Base-by-base conservation (phyloP, 2,329 filamentous ascomycete species). In the Thermoascus crustaceus region DNA sequence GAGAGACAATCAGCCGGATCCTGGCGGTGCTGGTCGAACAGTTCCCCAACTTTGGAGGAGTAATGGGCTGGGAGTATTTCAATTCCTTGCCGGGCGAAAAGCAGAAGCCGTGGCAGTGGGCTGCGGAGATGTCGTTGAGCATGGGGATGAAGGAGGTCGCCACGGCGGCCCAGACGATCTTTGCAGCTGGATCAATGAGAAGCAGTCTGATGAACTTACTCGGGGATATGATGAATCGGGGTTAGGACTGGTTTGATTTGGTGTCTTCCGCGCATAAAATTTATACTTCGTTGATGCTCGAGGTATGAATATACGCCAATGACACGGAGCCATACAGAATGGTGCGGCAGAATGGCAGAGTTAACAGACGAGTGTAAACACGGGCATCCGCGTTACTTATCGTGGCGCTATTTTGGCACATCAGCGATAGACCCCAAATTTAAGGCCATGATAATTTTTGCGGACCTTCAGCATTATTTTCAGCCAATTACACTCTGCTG, bases 21-120 rank as follows among this genome's bases (percentile, higher is more conserved):
- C 55, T 86, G 29, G 67, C 68, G 19, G 53, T 67, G 25, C 54
- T 87, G 44, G 63, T 72, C 22, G 64, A 73, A 22, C 69, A 69
- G 39, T 84, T 84, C 49, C 73, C 75, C 1, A 65, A 66, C 1
- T 91, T 94, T 56, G 88, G 87, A 1, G 88, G 88, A 1, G 78
- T 95, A 5, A 91, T 91, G 79, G 86, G 86, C 2, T 95, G 88
- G 88, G 88, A 95, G 64, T 94, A 91, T 57, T 94, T 89, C 64
- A 93, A 94, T 64, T 76, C 80, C 37, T 57, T 78, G 39, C 82
- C 84, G 0, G 80, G 79, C 1, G 79, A 75, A 16, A 55, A 54
- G 2, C 65, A 67, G 8, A 63, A 69, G 37, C 83, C 85, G 0
- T 89, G 82, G 81, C 70, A 83, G 46, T 94, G 87, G 87, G 84